phyloP scores from a whole-genome alignment of 2,329 filamentous ascomycete genomes.

The Penicillium sp. region DNA sequence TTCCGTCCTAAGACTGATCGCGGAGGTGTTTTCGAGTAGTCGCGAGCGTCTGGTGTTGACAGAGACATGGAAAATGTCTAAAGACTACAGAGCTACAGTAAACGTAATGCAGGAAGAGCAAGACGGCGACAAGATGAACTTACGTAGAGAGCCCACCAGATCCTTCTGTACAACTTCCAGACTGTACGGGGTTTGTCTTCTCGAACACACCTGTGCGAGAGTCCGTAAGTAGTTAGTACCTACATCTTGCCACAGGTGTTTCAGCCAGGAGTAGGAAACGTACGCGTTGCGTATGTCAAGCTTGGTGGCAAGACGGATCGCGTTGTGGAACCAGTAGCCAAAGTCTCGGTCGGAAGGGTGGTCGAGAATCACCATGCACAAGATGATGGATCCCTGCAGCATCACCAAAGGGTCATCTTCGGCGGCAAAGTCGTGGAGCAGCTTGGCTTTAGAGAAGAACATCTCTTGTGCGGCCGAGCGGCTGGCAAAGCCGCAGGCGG shows the following conservation, averaged over 20 bases:
- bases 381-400: slow-evolving; percentile 2
- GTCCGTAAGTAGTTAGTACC: background rate
- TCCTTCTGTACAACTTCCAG: slow-evolving; percentile 1
- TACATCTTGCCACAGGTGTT: too few relatives aligned
- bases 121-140: background rate
- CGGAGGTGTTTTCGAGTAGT: background rate
- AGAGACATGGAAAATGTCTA: slow-evolving; percentile 4
- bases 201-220: background rate
- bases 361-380: slow-evolving; percentile 4
- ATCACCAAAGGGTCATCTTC: slow-evolving; percentile 1
- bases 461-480: slow-evolving; percentile 1
- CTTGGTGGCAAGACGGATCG: slow-evolving; percentile 4
- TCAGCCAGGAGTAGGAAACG: background rate
- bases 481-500: slow-evolving; percentile 2
- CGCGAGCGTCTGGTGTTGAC: slow-evolving; percentile 1
- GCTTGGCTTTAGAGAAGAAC: slow-evolving; percentile 3
- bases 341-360: slow-evolving; percentile 3
- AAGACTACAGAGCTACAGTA: background rate
- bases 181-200: background rate
- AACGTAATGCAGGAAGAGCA: background rate
- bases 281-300: slow-evolving; percentile 2
- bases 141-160: slow-evolving; percentile 5
- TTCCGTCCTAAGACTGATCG: background rate
- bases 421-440: slow-evolving; percentile 2
- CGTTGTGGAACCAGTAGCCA: slow-evolving; percentile 6